Evolutionary conservation across 495 filamentous ascomycete species (phyloP).

Genomic region (Tirmania nivea): DNA sequence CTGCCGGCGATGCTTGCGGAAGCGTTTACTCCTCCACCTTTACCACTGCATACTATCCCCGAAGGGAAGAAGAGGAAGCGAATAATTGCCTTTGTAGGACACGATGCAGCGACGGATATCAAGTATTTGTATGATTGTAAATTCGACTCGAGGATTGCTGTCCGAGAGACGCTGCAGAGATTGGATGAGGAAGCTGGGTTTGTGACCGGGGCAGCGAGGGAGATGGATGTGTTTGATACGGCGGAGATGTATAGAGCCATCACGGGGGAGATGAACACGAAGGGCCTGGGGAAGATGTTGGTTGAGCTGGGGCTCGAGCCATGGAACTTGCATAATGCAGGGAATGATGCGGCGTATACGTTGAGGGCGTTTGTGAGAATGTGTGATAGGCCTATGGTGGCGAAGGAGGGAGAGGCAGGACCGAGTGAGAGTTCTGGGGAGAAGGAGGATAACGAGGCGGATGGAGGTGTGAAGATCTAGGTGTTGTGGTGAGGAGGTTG

Average conservation of each 20-base stretch:
- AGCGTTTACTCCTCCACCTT: background rate
- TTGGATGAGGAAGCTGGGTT: constrained; percentile 12
- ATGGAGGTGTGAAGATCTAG: no score
- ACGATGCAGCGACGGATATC: constrained; percentile 45
- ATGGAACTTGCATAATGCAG: constrained; percentile 63
- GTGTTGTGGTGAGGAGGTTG: no score
- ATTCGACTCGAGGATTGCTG: constrained; percentile 24
- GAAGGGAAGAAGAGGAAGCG: constrained; percentile 23
- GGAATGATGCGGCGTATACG: constrained; percentile 86
- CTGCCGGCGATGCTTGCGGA: constrained; percentile 24
- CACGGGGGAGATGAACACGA: constrained; percentile 26
- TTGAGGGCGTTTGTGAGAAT: constrained; percentile 53
- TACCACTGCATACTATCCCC: background rate
- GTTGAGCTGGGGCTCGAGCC: constrained; percentile 36
- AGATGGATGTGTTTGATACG: constrained; percentile 44
- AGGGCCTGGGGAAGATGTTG: constrained; percentile 39
- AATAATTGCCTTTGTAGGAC: constrained; percentile 57
- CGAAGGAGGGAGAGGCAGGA: no score
- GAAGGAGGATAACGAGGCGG: no score
- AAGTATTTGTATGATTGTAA: constrained; percentile 37
- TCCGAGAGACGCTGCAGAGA: constrained; percentile 25
- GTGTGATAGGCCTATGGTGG: background rate
- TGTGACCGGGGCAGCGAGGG: no score
- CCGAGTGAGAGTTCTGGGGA: no score
- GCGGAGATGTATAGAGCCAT: constrained; percentile 40